Evolutionary conservation across 129 eudicot genomes (phyloP).

Genomic region (Gnaphalium uliginosum): DNA sequence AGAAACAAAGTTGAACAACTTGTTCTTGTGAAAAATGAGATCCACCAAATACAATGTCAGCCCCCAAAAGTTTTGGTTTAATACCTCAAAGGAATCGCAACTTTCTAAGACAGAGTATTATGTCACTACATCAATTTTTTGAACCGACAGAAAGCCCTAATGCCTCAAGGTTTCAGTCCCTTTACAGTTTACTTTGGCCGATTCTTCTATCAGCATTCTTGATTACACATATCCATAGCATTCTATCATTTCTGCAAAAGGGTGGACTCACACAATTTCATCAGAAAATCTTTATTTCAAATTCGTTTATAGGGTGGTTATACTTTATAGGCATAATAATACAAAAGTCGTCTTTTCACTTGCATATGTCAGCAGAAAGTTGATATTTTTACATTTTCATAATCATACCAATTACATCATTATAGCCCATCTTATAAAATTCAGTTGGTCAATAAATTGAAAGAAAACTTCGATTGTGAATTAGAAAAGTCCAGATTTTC

Average conservation of each 20-base stretch:
- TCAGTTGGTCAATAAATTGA: too few relatives aligned
- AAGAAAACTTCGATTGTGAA: too few relatives aligned
- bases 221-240: neutral
- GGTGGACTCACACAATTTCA: neutral
- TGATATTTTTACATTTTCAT: too few relatives aligned
- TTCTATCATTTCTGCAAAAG: neutral
- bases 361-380: too few relatives aligned
- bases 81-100: neutral
- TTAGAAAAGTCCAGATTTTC: too few relatives aligned
- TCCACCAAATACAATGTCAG: neutral
- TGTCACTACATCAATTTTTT: neutral
- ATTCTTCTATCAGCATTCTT: neutral
- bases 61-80: neutral
- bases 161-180: slow-evolving; percentile 13
- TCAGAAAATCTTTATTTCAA: too few relatives aligned
- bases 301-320: neutral
- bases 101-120: neutral
- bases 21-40: neutral
- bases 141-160: slow-evolving; percentile 17
- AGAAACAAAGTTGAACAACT: neutral
- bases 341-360: too few relatives aligned
- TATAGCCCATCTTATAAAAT: too few relatives aligned
- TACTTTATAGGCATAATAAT: neutral
- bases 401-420: too few relatives aligned
- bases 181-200: neutral